Base-by-base conservation (phyloP, 2,329 filamentous ascomycete species). In the Elsinoe australis region DNA sequence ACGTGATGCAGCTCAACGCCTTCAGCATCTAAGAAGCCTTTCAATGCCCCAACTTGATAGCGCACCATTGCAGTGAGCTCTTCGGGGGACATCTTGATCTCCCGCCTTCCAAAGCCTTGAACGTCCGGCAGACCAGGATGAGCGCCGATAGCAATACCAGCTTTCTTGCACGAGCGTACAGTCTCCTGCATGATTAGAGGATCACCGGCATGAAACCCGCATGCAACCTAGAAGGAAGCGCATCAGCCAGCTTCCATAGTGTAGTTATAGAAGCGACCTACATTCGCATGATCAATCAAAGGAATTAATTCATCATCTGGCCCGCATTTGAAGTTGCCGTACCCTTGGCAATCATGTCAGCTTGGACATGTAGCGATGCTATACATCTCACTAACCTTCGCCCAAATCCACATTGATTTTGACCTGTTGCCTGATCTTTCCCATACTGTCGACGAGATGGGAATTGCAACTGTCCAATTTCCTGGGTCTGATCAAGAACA, bases 41-140 rank as follows among this genome's bases (percentile, higher is more conserved):
- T 72, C 1, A 83, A 65, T 0, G 79, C 78, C 1, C 80, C 80
- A 26, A 83, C 72, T 57, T 83, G 80, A 61, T 83, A 83, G 24
- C 79, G 62, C 0, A 75, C 69, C 52, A 75, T 72, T 5, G 76
- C 75, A 1, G 74, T 75, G 52, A 78, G 65, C 54, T 81, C 78
- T 14, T 75, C 73, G 1, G 74, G 68, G 1, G 68, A 64, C 55
- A 83, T 68, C 35, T 76, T 73, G 60, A 83, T 82, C 52, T 78
- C 73, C 14, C 80, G 71, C 1, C 80, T 68, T 2, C 80, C 80
- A 55, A 83, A 83, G 6, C 80, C 80, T 62, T 78, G 71, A 17
- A 81, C 68, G 58, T 83, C 80, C n/a, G 76, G 78, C 0, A 82
- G 66, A 1, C 79, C 78, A 0, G 80, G 80, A 55, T 84, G 80